A percentile compares a stretch with the other conserved stretches of the same genome.
These are phyloP conservation scores for Artemisia annua DNA, from an alignment of 129 eudicot genomes.

Conservation along the genomic window DNA sequence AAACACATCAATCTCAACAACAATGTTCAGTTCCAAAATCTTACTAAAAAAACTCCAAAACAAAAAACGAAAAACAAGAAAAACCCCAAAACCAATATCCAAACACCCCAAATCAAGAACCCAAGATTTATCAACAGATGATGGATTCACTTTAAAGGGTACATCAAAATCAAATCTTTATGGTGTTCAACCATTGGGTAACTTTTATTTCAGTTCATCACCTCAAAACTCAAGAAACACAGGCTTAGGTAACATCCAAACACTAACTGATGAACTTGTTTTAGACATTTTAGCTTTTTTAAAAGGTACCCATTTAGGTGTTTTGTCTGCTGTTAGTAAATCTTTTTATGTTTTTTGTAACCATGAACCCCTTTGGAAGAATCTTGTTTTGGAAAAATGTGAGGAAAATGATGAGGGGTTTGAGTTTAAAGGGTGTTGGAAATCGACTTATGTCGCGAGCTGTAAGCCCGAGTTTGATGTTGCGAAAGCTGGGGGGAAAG, in stretches of 20 bases:
- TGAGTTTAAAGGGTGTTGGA: slow-evolving; percentile 79
- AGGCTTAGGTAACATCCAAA: slow-evolving; percentile 82
- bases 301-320: slow-evolving; percentile 65
- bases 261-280: slow-evolving; percentile 83
- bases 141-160: slow-evolving; percentile 65
- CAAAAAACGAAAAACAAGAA: slow-evolving; percentile 21
- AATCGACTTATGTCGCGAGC: slow-evolving; percentile 50
- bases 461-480: slow-evolving; percentile 35
- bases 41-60: slow-evolving; percentile 16
- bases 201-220: slow-evolving; percentile 57
- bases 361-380: slow-evolving; percentile 98
- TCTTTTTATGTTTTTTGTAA: slow-evolving; percentile 76
- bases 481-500: slow-evolving; percentile 34
- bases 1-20: not conserved
- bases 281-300: slow-evolving; percentile 84
- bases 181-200: slow-evolving; percentile 91
- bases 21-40: slow-evolving; percentile 28
- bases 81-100: slow-evolving; percentile 5
- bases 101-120: slow-evolving; percentile 2
- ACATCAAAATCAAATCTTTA: slow-evolving; percentile 56
- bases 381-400: slow-evolving; percentile 73
- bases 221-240: slow-evolving; percentile 79
- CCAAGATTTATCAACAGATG: slow-evolving; percentile 41
- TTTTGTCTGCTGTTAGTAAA: slow-evolving; percentile 79
- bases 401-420: slow-evolving; percentile 46